Conservation (phyloP, 441 rosid species). For the Corymbia citriodora region DNA sequence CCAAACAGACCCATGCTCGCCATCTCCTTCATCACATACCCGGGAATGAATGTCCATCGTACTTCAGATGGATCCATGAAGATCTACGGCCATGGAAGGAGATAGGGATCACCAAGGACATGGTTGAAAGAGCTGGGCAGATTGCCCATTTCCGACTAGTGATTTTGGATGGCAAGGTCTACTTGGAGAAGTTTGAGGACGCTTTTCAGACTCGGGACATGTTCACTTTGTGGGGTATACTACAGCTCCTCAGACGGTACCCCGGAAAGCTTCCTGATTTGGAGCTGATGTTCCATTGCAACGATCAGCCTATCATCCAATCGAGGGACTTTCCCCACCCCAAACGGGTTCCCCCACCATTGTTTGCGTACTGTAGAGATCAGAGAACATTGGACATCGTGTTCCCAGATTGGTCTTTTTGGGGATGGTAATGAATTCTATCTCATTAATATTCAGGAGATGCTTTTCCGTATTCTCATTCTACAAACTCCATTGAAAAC, state of each 20-base stretch:
- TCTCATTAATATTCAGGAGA: not conserved
- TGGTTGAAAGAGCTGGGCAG: not conserved
- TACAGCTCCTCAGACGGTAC: not conserved
- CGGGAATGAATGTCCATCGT: not conserved
- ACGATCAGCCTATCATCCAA: not conserved
- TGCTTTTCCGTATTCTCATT: not conserved
- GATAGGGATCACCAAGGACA: not conserved
- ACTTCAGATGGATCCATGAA: conserved; percentile 1
- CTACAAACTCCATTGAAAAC: not conserved
- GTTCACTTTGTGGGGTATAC: not conserved
- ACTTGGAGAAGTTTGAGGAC: not conserved
- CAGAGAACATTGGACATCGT: conserved; percentile 55
- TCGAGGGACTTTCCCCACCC: conserved; percentile 6
- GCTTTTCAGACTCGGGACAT: not conserved
- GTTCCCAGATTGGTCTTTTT: conserved; percentile 82
- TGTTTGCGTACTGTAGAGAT: conserved; percentile 62
- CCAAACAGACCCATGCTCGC: not conserved
- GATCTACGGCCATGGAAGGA: not conserved
- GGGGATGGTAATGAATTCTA: conserved; percentile 61
- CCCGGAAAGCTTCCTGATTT: not conserved
- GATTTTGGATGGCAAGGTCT: not conserved
- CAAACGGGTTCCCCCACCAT: conserved; percentile 30
- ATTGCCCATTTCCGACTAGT: not conserved
- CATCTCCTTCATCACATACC: not conserved
- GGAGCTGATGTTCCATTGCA: not conserved